Evolutionary conservation across 768 basidiomycete genomes (phyloP), one percentile per base, ranked within the genome.

Genomic region (Pleurotus cornucopiae): DNA sequence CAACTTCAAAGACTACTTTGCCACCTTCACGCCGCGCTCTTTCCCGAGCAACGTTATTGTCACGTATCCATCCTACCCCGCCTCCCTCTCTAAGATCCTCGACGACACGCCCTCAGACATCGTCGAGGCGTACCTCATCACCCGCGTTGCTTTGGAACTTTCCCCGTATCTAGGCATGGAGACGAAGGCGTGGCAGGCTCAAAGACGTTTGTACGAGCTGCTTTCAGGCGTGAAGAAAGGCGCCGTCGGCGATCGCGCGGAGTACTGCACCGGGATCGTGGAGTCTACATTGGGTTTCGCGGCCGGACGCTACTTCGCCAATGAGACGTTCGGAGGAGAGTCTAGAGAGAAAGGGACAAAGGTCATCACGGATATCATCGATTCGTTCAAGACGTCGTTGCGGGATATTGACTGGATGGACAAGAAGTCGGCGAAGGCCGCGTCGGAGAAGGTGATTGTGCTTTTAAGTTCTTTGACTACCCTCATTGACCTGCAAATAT

Each of bases 391-490:
- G 66, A 71, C 71, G 14, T 91, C 91, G 3, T 74, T 99, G 16
- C 69, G 77, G 3, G 67, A 81, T 52, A 79, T 97, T 49, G 79
- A 85, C 16, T 99, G 97, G 97, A 93, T 99, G 89, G 97, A 98
- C 66, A 70, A 85, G 46, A 71, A 83, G 60, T 92, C 92, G 2
- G 86, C 91, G 9, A 73, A 76, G 40, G 91, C 86, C 55, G 97
- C 97, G 4, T 84, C 86, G 12, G 82, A 87, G 64, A 98, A 98
- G 79, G 91, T 86, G 23, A 57, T 64, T 49, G 40, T 25, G 38
- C 60, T 60, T 52, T 20, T 6, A 49, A 49, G 2, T n/a, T 47
- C 14, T 41, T 34, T 38, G 1, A n/a, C 14, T 37, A 26, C 30
- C 11, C 4, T 57, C 46, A 34, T 55, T 58, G 49, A 57, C 56